These are phyloP conservation scores for Dictyostelium gargantuum DNA, from an alignment of 208 protist species.

Conservation along the genomic window DNA sequence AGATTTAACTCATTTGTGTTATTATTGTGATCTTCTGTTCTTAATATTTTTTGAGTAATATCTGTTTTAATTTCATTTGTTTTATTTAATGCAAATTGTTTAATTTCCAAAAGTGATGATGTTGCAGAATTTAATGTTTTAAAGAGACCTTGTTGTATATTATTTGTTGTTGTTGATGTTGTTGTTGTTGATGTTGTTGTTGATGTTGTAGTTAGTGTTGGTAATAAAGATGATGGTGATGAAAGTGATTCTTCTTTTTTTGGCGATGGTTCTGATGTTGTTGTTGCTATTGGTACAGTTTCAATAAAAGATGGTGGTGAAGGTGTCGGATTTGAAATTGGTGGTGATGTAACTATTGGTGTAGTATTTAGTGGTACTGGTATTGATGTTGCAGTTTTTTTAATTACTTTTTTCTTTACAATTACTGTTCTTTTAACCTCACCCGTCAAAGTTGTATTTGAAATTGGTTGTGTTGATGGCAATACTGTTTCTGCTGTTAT, in stretches of 20 bases:
- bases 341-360: not conserved
- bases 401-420: slow-evolving; percentile 46
- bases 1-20: not conserved
- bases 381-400: not conserved
- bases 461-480: not conserved
- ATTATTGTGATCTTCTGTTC: not conserved
- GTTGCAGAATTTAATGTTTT: slow-evolving; percentile 24
- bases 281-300: not conserved
- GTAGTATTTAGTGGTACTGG: not conserved
- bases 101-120: slow-evolving; percentile 5
- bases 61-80: slow-evolving; percentile 45
- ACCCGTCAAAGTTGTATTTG: not conserved
- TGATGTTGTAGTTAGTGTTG: not conserved
- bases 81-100: slow-evolving; percentile 32
- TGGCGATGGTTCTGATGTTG: not conserved
- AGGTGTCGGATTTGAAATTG: not conserved
- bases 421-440: slow-evolving; percentile 33
- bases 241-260: not conserved
- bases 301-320: not conserved
- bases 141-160: slow-evolving; percentile 7
- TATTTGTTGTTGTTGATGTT: not conserved
- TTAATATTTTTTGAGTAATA: slow-evolving; percentile 17
- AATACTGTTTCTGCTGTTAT: not conserved
- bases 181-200: not conserved
- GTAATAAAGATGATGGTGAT: not conserved